Evolutionary conservation across 306 rosid genomes (phyloP).

Genomic region (Trifolium pratense): DNA sequence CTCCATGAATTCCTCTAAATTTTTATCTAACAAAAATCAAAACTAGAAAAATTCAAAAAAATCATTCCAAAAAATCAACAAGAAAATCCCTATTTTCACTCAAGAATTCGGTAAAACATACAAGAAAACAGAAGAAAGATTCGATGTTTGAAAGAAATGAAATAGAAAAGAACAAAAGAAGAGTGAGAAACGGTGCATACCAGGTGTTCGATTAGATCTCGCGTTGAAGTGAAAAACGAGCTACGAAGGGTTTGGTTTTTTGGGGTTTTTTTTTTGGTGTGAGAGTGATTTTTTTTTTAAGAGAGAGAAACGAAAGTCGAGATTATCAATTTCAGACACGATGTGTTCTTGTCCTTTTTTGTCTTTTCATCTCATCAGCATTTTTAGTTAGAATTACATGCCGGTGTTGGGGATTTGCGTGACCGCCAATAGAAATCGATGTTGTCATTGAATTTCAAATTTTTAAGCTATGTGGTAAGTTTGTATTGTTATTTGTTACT

Average conservation of each 20-base stretch:
- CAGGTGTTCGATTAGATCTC: slow-evolving; percentile 57
- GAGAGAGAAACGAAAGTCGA: slow-evolving; percentile 48
- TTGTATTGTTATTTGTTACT: no score
- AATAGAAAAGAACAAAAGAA: background rate
- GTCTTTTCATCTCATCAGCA: background rate
- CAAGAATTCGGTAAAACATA: slow-evolving; percentile 4
- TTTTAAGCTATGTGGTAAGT: background rate
- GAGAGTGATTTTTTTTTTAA: slow-evolving; percentile 28
- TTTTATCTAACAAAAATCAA: slow-evolving; percentile 46
- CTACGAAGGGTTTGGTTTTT: slow-evolving; percentile 43
- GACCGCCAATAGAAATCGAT: slow-evolving; percentile 20
- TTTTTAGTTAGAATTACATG: slow-evolving; percentile 12
- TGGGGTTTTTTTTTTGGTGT: slow-evolving; percentile 43
- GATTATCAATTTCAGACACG: slow-evolving; percentile 37
- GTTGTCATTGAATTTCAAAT: background rate
- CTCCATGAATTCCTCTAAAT: slow-evolving; percentile 57
- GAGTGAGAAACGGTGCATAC: slow-evolving; percentile 49
- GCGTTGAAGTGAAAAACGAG: slow-evolving; percentile 38
- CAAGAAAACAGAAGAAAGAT: slow-evolving; percentile 3
- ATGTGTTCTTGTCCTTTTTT: slow-evolving; percentile 47
- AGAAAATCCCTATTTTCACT: background rate
- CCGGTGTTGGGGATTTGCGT: background rate
- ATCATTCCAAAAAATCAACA: background rate
- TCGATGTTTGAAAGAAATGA: slow-evolving; percentile 29
- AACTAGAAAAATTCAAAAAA: slow-evolving; percentile 18